phyloP scores from a whole-genome alignment of 2,329 filamentous ascomycete species.

The Talaromyces sp. region DNA sequence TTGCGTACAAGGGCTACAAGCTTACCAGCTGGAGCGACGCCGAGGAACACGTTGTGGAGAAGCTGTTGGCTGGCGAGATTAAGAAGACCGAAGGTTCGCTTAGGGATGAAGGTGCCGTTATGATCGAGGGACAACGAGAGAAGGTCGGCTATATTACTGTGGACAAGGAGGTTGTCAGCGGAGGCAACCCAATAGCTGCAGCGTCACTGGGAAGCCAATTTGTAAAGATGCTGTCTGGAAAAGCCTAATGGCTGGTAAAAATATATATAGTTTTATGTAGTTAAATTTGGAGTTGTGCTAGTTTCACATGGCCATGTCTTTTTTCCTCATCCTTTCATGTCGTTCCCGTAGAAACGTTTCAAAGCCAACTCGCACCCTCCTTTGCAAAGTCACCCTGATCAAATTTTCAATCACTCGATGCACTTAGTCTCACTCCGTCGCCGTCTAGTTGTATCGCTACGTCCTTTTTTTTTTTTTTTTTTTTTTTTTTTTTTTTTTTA shows the following conservation, averaged over 20 bases:
- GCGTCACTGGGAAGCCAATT: conserved; percentile 27
- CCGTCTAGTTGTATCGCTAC: too few relatives aligned
- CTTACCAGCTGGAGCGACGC: conserved; percentile 42
- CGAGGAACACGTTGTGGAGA: conserved; percentile 45
- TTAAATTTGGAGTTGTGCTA: not conserved
- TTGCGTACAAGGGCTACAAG: conserved; percentile 43
- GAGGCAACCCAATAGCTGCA: conserved; percentile 29
- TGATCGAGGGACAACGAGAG: conserved; percentile 38
- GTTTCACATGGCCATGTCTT: not conserved
- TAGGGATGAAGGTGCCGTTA: conserved; percentile 36
- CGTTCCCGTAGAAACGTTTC: not conserved
- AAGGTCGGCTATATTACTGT: conserved; percentile 38
- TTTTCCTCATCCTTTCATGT: not conserved
- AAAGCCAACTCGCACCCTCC: not conserved
- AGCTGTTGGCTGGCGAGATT: conserved; percentile 37
- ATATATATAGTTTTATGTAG: not conserved
- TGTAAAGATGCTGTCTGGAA: conserved; percentile 22
- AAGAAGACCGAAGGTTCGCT: conserved; percentile 37
- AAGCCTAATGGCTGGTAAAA: not conserved
- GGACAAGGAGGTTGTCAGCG: conserved; percentile 35
- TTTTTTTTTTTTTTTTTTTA: too few relatives aligned
- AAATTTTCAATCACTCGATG: not conserved
- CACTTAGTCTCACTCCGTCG: not conserved
- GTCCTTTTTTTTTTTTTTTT: too few relatives aligned
- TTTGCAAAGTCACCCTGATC: not conserved